Percentiles rank a stretch among this genome's conserved stretches.
Evolutionary conservation across 148 eudicot species (phyloP).

Genomic region (Suaeda aralocaspica): DNA sequence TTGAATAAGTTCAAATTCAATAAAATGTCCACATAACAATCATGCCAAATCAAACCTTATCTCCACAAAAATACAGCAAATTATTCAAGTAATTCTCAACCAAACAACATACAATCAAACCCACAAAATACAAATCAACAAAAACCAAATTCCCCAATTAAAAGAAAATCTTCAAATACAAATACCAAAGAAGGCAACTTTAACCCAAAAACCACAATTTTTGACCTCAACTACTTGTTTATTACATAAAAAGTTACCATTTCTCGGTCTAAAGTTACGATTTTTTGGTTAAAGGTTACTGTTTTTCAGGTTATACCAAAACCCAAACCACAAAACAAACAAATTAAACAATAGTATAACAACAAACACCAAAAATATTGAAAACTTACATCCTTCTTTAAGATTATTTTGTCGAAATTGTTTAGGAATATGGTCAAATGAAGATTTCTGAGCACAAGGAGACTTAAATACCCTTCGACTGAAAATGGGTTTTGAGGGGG

Average conservation of each 20-base stretch:
- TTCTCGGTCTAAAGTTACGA: too few relatives aligned
- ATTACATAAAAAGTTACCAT: too few relatives aligned
- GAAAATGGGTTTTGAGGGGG: slow-evolving; percentile 16
- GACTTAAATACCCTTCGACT: slow-evolving; percentile 35
- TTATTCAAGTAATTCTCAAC: not conserved
- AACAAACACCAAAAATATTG: not conserved
- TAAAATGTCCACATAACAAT: not conserved
- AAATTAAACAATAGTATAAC: not conserved
- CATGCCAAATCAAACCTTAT: not conserved
- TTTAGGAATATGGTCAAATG: slow-evolving; percentile 63
- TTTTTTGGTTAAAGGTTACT: too few relatives aligned
- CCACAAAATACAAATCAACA: not conserved
- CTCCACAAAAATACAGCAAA: not conserved
- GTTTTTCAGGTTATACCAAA: too few relatives aligned
- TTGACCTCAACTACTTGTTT: too few relatives aligned
- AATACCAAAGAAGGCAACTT: too few relatives aligned
- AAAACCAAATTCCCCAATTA: not conserved
- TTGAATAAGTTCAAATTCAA: not conserved
- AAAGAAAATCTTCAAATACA: not conserved
- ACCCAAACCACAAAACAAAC: not conserved
- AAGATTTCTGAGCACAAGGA: slow-evolving; percentile 37
- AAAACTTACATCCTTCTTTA: slow-evolving; percentile 66
- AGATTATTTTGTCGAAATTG: slow-evolving; percentile 67
- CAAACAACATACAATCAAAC: not conserved
- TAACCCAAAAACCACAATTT: too few relatives aligned